Percentiles rank a stretch among this genome's conserved stretches.
These are phyloP conservation scores for Hamigera avellanea DNA, from an alignment of 495 filamentous ascomycete species.

Conservation along the genomic window DNA sequence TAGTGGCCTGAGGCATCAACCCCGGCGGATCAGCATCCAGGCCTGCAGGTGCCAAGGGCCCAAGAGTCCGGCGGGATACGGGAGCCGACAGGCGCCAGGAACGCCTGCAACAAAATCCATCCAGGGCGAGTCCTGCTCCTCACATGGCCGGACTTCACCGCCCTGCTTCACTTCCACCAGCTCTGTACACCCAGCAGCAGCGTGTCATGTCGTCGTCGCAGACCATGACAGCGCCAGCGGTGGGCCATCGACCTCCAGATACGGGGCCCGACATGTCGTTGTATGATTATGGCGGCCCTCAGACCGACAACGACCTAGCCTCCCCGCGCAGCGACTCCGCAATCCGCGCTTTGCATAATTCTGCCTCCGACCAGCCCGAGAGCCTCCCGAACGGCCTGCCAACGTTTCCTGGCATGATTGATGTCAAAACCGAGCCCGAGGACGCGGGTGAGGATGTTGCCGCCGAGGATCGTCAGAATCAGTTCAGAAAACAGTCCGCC, in stretches of 20 bases:
- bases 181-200: constrained; percentile 7
- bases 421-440: constrained; percentile 24
- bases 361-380: constrained; percentile 22
- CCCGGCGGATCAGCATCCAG: too few relatives aligned
- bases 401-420: constrained; percentile 15
- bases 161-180: constrained; percentile 6
- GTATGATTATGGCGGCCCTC: constrained; percentile 30
- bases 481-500: constrained; percentile 24
- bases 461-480: constrained; percentile 7
- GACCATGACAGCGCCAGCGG: constrained; percentile 45
- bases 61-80: not conserved
- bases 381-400: constrained; percentile 17
- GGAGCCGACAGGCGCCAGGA: not conserved
- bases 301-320: constrained; percentile 18
- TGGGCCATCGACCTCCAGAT: constrained; percentile 40
- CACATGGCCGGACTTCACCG: constrained; percentile 11
- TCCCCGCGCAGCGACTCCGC: constrained; percentile 35
- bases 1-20: too few relatives aligned
- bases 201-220: constrained; percentile 42
- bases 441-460: constrained; percentile 6
- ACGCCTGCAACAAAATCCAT: not conserved
- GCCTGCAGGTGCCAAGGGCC: too few relatives aligned
- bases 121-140: constrained; percentile 11
- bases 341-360: constrained; percentile 35
- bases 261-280: constrained; percentile 28